Percentiles rank a stretch among this genome's conserved stretches.
phyloP scores from a whole-genome alignment of 2,329 filamentous ascomycete genomes.

The Graphiopsis chlorocephala region DNA sequence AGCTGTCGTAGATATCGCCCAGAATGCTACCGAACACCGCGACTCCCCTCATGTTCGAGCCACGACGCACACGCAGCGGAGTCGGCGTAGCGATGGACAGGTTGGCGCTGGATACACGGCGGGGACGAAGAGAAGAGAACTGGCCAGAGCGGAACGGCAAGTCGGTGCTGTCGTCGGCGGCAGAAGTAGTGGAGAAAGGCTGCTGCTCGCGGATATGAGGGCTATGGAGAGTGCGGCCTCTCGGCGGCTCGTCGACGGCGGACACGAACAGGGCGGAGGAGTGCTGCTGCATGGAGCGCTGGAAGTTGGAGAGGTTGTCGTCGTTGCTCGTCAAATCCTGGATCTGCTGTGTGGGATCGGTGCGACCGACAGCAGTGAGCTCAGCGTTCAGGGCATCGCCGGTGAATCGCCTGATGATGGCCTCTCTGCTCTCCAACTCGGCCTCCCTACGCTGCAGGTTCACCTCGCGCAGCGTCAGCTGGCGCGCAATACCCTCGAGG shows the following conservation, averaged over 20 bases:
- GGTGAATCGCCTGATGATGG: neutral
- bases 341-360: neutral
- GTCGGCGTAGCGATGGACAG: neutral
- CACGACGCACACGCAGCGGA: neutral
- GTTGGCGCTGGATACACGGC: neutral
- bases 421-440: neutral
- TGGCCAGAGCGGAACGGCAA: neutral
- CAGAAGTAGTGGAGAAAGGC: neutral
- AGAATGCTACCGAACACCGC: neutral
- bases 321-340: neutral
- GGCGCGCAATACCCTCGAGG: neutral
- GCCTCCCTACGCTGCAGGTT: neutral
- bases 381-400: neutral
- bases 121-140: neutral
- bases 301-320: neutral
- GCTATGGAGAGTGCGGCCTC: neutral
- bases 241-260: neutral
- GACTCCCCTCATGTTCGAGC: neutral
- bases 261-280: neutral
- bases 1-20: neutral
- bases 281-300: neutral
- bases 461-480: neutral
- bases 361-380: neutral
- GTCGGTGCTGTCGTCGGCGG: no score
- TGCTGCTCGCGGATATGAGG: neutral